Conservation (phyloP, 2,329 filamentous ascomycete genomes). For the Tolypocladium tundrense region DNA sequence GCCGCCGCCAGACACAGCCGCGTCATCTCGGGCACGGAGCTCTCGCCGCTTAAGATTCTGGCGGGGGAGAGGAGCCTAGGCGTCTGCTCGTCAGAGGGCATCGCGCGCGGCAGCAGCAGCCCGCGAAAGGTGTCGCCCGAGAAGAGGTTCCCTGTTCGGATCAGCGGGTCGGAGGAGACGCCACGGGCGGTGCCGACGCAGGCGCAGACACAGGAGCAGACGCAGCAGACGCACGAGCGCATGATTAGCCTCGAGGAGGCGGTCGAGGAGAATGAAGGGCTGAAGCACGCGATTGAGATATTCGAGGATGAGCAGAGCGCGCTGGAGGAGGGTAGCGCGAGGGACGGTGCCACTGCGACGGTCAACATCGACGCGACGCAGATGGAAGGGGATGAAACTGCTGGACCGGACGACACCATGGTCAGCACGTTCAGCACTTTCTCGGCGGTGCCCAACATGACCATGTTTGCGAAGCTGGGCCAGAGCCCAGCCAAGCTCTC, state of each 20-base stretch:
- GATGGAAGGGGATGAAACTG: conserved; percentile 25
- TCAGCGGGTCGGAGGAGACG: conserved; percentile 26
- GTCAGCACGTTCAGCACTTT: conserved; percentile 82
- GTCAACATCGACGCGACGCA: conserved; percentile 15
- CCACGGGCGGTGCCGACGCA: conserved; percentile 2
- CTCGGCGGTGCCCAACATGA: conserved; percentile 82
- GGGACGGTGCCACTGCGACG: conserved; percentile 12
- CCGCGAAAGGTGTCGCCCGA: conserved; percentile 40
- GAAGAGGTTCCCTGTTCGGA: conserved; percentile 51
- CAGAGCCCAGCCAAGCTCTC: conserved; percentile 50
- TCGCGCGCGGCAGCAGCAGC: conserved; percentile 23
- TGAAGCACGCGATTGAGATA: conserved; percentile 51
- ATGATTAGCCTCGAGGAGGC: conserved; percentile 42
- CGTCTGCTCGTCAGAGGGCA: conserved; percentile 13
- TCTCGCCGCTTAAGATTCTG: conserved; percentile 49
- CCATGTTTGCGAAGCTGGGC: conserved; percentile 65
- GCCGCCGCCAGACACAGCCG: conserved; percentile 34
- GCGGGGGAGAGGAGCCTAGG: conserved; percentile 18
- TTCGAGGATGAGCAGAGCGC: conserved; percentile 43
- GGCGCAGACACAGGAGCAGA: background rate
- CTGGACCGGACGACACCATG: conserved; percentile 58
- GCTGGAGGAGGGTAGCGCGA: conserved; percentile 17
- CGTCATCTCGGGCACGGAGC: conserved; percentile 45
- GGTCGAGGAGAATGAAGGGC: conserved; percentile 42
- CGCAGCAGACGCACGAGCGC: conserved; percentile 17